Conservation (phyloP, 2,329 filamentous ascomycete genomes). For the Sporothrix mexicana region DNA sequence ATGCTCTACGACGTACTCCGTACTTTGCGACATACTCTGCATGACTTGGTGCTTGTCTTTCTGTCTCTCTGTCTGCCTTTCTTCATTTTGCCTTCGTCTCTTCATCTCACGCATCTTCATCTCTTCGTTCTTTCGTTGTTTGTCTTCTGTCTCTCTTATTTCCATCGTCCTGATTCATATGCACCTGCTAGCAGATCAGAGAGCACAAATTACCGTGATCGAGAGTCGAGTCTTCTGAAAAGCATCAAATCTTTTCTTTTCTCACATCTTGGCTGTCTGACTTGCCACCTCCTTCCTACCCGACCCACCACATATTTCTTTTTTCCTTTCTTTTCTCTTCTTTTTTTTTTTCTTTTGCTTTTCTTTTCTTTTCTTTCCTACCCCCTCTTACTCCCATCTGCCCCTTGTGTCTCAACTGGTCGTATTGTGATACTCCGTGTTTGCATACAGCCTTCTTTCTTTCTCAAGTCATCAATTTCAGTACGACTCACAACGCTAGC, state of each 20-base stretch:
- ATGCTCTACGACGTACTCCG: neutral
- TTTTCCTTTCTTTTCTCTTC: neutral
- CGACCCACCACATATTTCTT: no score
- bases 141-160: slow-evolving; percentile 5
- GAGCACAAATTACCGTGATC: slow-evolving; percentile 12
- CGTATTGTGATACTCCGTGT: slow-evolving; percentile 27
- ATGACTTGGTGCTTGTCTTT: neutral
- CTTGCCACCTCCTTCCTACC: no score
- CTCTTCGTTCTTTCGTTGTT: neutral
- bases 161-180: slow-evolving; percentile 26
- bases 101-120: slow-evolving; percentile 25
- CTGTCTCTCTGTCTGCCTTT: no score
- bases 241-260: no score
- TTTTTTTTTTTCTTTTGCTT: neutral
- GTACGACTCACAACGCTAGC: neutral
- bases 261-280: no score
- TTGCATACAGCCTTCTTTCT: neutral
- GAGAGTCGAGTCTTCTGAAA: neutral
- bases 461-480: neutral
- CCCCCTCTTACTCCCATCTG: neutral
- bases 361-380: neutral
- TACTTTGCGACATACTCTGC: neutral
- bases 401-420: slow-evolving; percentile 15
- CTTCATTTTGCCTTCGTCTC: neutral
- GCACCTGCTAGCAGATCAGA: slow-evolving; percentile 30